Base-by-base conservation (phyloP, 164 flowering plant species). In the Taxillus chinensis region DNA sequence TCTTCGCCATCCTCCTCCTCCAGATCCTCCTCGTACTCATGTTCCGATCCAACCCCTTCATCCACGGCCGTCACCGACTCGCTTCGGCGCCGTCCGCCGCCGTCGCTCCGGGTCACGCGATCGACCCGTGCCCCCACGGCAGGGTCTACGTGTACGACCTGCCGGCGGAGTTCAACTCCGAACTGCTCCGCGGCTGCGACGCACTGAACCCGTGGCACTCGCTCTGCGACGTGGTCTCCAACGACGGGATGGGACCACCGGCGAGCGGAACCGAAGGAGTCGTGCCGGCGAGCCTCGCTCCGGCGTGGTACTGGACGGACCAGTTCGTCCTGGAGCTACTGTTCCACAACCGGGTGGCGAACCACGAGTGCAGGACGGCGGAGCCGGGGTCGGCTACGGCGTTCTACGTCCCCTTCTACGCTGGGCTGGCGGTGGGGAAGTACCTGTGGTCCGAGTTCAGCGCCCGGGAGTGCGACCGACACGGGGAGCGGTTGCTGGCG, bases 381-480 rank as follows among this genome's bases (percentile, higher is more conserved):
- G 82, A 84, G 66, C 83, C 91, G 0, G 67, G 71, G 39, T 68
- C 78, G 0, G 99, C 97, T 27, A 57, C 85, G 61, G 96, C 92
- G 59, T 90, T 82, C 65, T 93, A 79, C 76, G 70, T 93, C 1
- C 99, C 99, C 15, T 93, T 87, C 59, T 93, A 93, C 75, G 89
- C 82, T 37, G 97, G 99, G 2, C 86, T 93, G 41, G 95, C 92
- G 1, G 79, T 80, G 15, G 97, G 87, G 13, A 86, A 81, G 70
- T 79, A 65, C 54, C 71, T 93, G 9, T 93, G 90, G 91, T 41
- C 67, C 11, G 81, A 77, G 57, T 75, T 50, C 59, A 78, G 56
- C 4, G 59, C 73, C 3, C 12, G 14, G 1, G 91, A 86, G 3
- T 83, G 92, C 5, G 99, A 93, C 64, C 68, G 45, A 3, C 84